Evolutionary conservation across 2,329 filamentous ascomycete genomes (phyloP).

Genomic region (Pestalotiopsis sp.): DNA sequence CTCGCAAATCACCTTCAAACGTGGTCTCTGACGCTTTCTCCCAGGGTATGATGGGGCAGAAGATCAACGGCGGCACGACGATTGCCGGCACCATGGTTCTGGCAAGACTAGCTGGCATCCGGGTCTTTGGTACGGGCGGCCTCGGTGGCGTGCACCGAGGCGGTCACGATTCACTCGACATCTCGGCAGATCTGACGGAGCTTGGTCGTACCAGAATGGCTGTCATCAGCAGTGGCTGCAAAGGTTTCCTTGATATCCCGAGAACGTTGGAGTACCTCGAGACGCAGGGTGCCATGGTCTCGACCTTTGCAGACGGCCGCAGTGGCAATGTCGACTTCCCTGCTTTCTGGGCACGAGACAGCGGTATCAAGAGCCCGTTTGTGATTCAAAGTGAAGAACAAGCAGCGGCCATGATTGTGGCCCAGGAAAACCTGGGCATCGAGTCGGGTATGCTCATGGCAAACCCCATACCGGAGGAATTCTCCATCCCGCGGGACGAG

Average conservation of each 20-base stretch:
- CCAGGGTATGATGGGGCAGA: slow-evolving; percentile 64
- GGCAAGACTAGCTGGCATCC: slow-evolving; percentile 82
- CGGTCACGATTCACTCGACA: slow-evolving; percentile 82
- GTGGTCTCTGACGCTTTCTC: slow-evolving; percentile 14
- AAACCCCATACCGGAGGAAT: slow-evolving; percentile 76
- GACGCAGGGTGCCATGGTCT: slow-evolving; percentile 76
- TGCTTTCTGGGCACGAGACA: slow-evolving; percentile 89
- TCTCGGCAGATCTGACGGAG: slow-evolving; percentile 94
- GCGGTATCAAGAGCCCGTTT: slow-evolving; percentile 76
- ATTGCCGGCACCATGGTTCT: slow-evolving; percentile 92
- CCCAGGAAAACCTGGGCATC: slow-evolving; percentile 71
- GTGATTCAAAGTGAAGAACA: slow-evolving; percentile 74
- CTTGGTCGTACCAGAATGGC: slow-evolving; percentile 86
- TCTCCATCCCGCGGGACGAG: slow-evolving; percentile 67
- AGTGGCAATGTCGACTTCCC: slow-evolving; percentile 77
- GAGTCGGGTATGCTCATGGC: slow-evolving; percentile 83
- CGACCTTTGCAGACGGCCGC: slow-evolving; percentile 85
- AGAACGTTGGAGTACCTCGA: slow-evolving; percentile 79
- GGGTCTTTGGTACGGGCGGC: slow-evolving; percentile 91
- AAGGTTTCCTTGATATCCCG: slow-evolving; percentile 92
- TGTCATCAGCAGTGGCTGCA: slow-evolving; percentile 87
- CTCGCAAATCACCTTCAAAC: background rate
- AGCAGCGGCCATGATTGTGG: slow-evolving; percentile 85
- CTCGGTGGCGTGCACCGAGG: slow-evolving; percentile 92
- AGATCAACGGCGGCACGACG: slow-evolving; percentile 85